Base-by-base conservation (phyloP, 345 rosid genomes). In the Pistacia atlantica region DNA sequence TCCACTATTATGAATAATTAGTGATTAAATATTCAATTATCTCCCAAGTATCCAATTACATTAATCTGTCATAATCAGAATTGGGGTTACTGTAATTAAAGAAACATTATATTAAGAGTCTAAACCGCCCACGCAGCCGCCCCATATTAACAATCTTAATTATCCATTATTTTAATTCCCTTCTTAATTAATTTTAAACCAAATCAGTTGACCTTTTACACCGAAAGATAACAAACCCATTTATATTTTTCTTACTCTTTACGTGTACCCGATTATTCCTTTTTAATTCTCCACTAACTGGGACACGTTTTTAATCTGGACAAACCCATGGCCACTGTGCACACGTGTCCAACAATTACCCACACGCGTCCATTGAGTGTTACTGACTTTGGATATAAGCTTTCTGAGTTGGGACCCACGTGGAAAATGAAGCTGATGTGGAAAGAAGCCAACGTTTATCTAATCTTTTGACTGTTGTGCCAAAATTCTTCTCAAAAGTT, bases 101-200 rank as follows among this genome's bases (percentile, higher is more conserved):
- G 7, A 42, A 42, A 42, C 45, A 52, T 52, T 52, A 52, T 52
- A 52, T 52, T 12, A 12, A 12, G 3, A 37, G 1, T 64, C 55
- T 59, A 11, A 59, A 69, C 70, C 78, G 78, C 14, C 80, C 80
- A 70, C 20, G 22, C 16, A 25, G 72, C 79, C 79, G 79, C 16
- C 82, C 76, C 25, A 28, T 4, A 70, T 56, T 33, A 69, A 48
- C 16, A 70, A 64, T 33, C 4, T 38, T n/a, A 12, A 37, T 55
- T 69, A 25, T 69, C 25, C 42, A 42, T 42, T 42, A 42, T 5
- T 42, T 42, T 42, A 42, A 42, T 42, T 8, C 7, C 45, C 45
- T 42, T 8, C 25, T 25, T 25, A 25, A 25, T 25, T 25, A 25
- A 25, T 25, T 25, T 63, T 33, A 49, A 16, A 18, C 14, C 10